Evolutionary conservation across 768 basidiomycete genomes (phyloP), one percentile per base, ranked within the genome.

Genomic region (Gloeopeniophorella convolvens): DNA sequence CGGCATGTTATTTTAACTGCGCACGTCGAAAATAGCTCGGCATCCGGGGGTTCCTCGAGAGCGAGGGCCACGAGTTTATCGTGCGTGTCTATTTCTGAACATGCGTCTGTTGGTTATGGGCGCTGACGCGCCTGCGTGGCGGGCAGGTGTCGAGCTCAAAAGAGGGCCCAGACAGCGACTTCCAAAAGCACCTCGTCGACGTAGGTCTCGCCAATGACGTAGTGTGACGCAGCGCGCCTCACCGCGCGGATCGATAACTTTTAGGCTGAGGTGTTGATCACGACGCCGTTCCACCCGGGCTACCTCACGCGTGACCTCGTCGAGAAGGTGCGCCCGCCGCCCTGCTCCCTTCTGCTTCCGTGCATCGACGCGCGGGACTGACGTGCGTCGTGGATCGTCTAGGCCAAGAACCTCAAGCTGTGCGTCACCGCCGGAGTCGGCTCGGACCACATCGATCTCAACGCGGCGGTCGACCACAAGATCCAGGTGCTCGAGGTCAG

Each of bases 401-500:
- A 89, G 78, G 89, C 92, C 27, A 85, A 85, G 69, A 92, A 93
- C 59, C 78, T 96, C 54, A 94, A 90, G 69, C 65, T 94, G 49
- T 89, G 86, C 62, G 77, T 94, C 62, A 96, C 92, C 20, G 92
- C 91, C 51, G 89, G 89, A 66, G 89, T 92, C 40, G 89, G 90
- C 10, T 89, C 86, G 16, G 92, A 93, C 69, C 89, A 88, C 71
- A 80, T 92, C 56, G 91, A 94, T 64, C 77, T 95, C 53, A 84
- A 93, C 66, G 86, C 89, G 18, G 85, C 89, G 21, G 90, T 89
- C 57, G 80, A 89, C 63, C 72, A 78, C 59, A 75, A 75, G 51
- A 81, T 93, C 59, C 84, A 89, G 63, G 91, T 90, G 20, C 72
- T 87, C 51, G 89, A 91, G 66, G 75, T 71, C 50, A 31, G 59